Evolutionary conservation across 345 rosid genomes (phyloP).

Genomic region (Eucalyptus cloeziana): DNA sequence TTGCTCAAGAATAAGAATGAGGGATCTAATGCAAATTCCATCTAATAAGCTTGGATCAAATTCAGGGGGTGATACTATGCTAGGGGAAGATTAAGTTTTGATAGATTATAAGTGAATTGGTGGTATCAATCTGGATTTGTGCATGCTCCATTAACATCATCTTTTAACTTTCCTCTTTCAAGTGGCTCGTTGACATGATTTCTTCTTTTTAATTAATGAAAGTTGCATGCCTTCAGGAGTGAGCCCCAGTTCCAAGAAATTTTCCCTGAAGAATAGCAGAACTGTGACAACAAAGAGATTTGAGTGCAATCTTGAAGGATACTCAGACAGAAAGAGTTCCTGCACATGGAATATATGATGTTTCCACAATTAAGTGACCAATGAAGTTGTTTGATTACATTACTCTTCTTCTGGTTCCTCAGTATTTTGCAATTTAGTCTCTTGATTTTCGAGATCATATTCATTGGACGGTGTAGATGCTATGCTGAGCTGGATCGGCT

Average conservation of each 20-base stretch:
- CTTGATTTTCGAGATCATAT: not conserved
- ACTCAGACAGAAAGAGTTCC: not conserved
- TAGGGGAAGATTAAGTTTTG: not conserved
- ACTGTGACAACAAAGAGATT: not conserved
- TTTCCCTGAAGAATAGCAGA: not conserved
- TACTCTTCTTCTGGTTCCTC: not conserved
- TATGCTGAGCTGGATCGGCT: not conserved
- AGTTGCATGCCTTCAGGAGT: not conserved
- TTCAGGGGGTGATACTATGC: not conserved
- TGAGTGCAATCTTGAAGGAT: not conserved
- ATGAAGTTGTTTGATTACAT: not conserved
- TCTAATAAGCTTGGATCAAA: not conserved
- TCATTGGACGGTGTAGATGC: not conserved
- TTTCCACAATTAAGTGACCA: conserved; percentile 15
- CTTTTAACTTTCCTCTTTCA: not conserved
- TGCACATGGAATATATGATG: not conserved
- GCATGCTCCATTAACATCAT: not conserved
- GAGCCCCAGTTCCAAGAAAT: not conserved
- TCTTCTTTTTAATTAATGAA: not conserved
- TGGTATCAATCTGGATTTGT: not conserved
- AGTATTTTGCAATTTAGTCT: not conserved
- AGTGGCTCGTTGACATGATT: not conserved
- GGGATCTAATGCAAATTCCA: not conserved
- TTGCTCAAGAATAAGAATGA: not conserved
- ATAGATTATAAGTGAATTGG: not conserved